A percentile compares a stretch with the other conserved stretches of the same genome.
Conservation (phyloP, 2,329 filamentous ascomycete species). For the Aspergillus cejpii region DNA sequence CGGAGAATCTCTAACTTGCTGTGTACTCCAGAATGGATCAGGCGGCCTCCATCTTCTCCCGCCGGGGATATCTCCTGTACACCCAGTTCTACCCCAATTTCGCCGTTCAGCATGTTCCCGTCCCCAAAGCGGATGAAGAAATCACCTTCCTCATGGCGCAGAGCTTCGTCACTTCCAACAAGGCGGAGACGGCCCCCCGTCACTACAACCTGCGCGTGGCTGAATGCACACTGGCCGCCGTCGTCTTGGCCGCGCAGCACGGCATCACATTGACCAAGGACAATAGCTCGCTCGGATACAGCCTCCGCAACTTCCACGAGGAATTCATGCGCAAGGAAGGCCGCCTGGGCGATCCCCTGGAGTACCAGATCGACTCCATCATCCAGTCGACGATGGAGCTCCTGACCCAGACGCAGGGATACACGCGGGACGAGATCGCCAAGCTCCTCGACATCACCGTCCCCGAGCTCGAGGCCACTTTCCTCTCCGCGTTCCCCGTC, state of each 20-base stretch:
- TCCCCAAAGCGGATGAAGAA: constrained; percentile 74
- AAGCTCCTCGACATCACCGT: constrained; percentile 62
- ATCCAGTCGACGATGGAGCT: constrained; percentile 62
- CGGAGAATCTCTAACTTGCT: constrained; percentile 5
- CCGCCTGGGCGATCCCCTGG: constrained; percentile 45
- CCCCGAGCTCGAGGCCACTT: constrained; percentile 65
- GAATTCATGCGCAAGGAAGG: constrained; percentile 59
- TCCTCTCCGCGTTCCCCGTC: constrained; percentile 82
- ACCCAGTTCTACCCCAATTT: constrained; percentile 82
- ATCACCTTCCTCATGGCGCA: constrained; percentile 91
- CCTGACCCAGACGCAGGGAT: constrained; percentile 73
- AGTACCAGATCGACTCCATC: constrained; percentile 66
- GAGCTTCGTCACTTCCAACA: constrained; percentile 88
- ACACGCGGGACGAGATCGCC: constrained; percentile 80
- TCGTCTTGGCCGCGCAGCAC: constrained; percentile 55
- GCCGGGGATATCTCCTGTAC: constrained; percentile 77
- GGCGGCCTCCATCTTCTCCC: constrained; percentile 87
- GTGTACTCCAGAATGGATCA: constrained; percentile 73
- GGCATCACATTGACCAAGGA: constrained; percentile 65
- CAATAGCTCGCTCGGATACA: constrained; percentile 72
- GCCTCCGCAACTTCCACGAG: constrained; percentile 79
- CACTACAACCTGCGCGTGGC: constrained; percentile 97
- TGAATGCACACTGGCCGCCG: constrained; percentile 83
- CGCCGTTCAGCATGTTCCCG: constrained; percentile 66
- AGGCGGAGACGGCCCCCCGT: constrained; percentile 84